Base-by-base conservation (phyloP, 129 eudicot species). In the Smallanthus sonchifolius region DNA sequence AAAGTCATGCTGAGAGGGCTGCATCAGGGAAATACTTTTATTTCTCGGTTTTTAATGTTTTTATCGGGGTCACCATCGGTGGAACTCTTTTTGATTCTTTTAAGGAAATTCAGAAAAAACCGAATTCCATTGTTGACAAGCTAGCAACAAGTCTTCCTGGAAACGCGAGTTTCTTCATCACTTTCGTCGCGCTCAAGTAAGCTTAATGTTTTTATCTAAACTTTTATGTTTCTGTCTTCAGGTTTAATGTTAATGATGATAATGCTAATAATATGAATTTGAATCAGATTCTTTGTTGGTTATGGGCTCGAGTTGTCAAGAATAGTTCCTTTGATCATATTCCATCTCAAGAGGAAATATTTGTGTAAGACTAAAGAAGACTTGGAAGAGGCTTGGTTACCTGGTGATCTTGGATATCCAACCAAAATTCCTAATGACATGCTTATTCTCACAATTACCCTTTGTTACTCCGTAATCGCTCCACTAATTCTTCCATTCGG, bases 111-210 rank as follows among this genome's bases (percentile, higher is more conserved):
- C 45, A 91, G 94, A 38, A 87, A 3, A 9, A 88, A 0, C 91
- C 99, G 0, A 72, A 82, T 74, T n/a, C 73, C 4, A 14, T 81
- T 0, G 47, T 74, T n/a, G 19, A 56, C 0, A 16, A 78, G 63
- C 87, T 94, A 3, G 99, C 87, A 3, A 54, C 6, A 0, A 91
- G 97, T 74, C 99, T 94, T 77, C 99, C 99, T 0, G 84, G 84
- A 36, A 94, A 73, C 51, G 99, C 99, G 40, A 91, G 96, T 67
- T 94, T 94, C 86, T 94, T 94, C 85, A 60, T 91, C 79, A 94
- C 97, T 76, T 94, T 81, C 48, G 99, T 94, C 52, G 97, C 99
- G 51, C 91, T 94, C 81, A 85, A 87, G 99, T 94, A 94, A 85
- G 93, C 34, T 40, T 64, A 2, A 16, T 38, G 32, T 38, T 64